A percentile compares a stretch with the other conserved stretches of the same genome.
Conservation (phyloP, 202 grass and related monocot genomes). For the Carex arenaria region DNA sequence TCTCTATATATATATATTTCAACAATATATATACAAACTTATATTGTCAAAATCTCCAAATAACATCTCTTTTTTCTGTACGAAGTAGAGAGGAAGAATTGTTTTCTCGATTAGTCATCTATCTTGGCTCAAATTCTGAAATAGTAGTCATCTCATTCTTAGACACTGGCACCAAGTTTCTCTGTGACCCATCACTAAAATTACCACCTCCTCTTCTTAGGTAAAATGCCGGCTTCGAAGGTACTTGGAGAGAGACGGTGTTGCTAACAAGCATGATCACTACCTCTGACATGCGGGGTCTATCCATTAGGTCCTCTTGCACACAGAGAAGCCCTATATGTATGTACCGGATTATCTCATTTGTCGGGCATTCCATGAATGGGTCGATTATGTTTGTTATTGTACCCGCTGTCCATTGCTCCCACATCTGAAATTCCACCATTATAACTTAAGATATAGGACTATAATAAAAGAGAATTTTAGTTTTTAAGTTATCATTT, state of each 20-base stretch:
- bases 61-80: not conserved
- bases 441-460: not conserved
- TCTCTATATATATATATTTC: no score
- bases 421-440: conserved; percentile 36
- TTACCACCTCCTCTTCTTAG: conserved; percentile 22
- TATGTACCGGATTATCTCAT: conserved; percentile 36
- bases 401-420: conserved; percentile 43
- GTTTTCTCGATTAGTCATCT: not conserved
- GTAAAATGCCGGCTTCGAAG: conserved; percentile 48
- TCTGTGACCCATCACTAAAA: not conserved
- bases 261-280: conserved; percentile 46
- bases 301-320: conserved; percentile 42
- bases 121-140: conserved; percentile 58
- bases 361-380: conserved; percentile 25
- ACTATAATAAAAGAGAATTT: not conserved
- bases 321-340: conserved; percentile 56
- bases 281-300: conserved; percentile 53
- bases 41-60: not conserved
- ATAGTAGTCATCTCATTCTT: conserved; percentile 46
- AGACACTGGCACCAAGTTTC: not conserved
- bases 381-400: conserved; percentile 35
- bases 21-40: no score
- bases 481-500: no score
- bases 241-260: conserved; percentile 36
- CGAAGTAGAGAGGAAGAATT: not conserved